Evolutionary conservation across 306 rosid species (phyloP).

Genomic region (Mimosa pudica): DNA sequence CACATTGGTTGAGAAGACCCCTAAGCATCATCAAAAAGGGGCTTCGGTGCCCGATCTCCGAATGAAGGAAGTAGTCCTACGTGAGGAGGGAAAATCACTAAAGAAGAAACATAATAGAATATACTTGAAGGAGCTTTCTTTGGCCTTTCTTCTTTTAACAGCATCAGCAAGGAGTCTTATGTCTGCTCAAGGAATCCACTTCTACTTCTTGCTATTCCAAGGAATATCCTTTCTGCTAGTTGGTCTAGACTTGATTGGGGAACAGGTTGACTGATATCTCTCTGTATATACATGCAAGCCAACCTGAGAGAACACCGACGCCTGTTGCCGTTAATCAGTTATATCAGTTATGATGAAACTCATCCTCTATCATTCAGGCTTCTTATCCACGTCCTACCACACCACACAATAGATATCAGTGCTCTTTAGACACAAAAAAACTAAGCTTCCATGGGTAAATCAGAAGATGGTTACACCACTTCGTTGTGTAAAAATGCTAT

Average conservation of each 20-base stretch:
- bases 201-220: conserved; percentile 91
- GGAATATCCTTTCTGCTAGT: conserved; percentile 87
- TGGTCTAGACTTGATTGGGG: conserved; percentile 90
- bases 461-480: conserved; percentile 30
- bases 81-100: conserved; percentile 44
- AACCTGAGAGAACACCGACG: conserved; percentile 24
- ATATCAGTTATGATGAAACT: conserved; percentile 20
- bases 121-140: conserved; percentile 76
- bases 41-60: conserved; percentile 65
- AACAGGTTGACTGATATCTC: conserved; percentile 63
- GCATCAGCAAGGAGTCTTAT: conserved; percentile 91
- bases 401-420: not conserved
- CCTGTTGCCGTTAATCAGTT: conserved; percentile 15
- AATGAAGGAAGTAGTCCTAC: conserved; percentile 65
- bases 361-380: conserved; percentile 30
- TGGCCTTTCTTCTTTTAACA: conserved; percentile 83
- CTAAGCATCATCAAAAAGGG: conserved; percentile 63
- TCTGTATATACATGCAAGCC: conserved; percentile 26
- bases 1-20: conserved; percentile 62
- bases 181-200: conserved; percentile 96
- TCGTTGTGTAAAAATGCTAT: conserved; percentile 36
- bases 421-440: conserved; percentile 28
- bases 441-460: conserved; percentile 31
- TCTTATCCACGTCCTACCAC: conserved; percentile 27
- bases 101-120: conserved; percentile 83